Evolutionary conservation across 768 basidiomycete species (phyloP).

Genomic region (Roridomyces roridus): DNA sequence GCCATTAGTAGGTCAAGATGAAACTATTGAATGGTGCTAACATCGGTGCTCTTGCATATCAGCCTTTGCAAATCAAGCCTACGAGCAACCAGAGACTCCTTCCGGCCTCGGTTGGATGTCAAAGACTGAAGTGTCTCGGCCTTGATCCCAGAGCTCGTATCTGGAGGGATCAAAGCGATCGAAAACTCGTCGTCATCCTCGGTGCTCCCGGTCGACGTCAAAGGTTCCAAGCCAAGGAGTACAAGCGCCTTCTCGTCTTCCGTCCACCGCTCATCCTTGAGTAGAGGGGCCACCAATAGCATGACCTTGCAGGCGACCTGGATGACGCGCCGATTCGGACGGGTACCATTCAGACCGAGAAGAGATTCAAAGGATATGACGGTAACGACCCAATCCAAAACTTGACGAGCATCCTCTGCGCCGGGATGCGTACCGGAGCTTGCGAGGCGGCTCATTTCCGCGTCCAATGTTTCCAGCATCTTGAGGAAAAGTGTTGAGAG

Average conservation of each 20-base stretch:
- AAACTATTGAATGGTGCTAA: slow-evolving; percentile 40
- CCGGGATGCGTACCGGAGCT: slow-evolving; percentile 47
- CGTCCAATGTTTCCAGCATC: slow-evolving; percentile 56
- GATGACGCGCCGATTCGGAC: slow-evolving; percentile 64
- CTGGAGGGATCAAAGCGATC: slow-evolving; percentile 54
- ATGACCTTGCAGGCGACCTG: slow-evolving; percentile 65
- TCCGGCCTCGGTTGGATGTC: slow-evolving; percentile 21
- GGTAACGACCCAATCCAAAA: slow-evolving; percentile 71
- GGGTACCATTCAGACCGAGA: slow-evolving; percentile 68
- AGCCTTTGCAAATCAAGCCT: slow-evolving; percentile 55
- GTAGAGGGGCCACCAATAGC: slow-evolving; percentile 39
- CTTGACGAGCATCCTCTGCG: slow-evolving; percentile 68
- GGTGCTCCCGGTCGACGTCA: slow-evolving; percentile 51
- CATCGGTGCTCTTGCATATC: slow-evolving; percentile 75
- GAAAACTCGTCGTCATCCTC: slow-evolving; percentile 35
- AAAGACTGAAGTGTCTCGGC: slow-evolving; percentile 52
- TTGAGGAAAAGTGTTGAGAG: slow-evolving; percentile 69
- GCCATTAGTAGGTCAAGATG: not conserved
- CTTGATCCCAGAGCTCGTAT: slow-evolving; percentile 66
- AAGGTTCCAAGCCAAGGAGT: slow-evolving; percentile 67
- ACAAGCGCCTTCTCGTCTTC: slow-evolving; percentile 69
- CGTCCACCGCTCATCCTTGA: slow-evolving; percentile 59
- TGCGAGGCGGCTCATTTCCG: slow-evolving; percentile 50
- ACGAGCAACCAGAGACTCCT: slow-evolving; percentile 19
- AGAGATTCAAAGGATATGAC: slow-evolving; percentile 74